Base-by-base conservation (phyloP, 371 early-diverging fungal species). In the Mucor plumbeus region DNA sequence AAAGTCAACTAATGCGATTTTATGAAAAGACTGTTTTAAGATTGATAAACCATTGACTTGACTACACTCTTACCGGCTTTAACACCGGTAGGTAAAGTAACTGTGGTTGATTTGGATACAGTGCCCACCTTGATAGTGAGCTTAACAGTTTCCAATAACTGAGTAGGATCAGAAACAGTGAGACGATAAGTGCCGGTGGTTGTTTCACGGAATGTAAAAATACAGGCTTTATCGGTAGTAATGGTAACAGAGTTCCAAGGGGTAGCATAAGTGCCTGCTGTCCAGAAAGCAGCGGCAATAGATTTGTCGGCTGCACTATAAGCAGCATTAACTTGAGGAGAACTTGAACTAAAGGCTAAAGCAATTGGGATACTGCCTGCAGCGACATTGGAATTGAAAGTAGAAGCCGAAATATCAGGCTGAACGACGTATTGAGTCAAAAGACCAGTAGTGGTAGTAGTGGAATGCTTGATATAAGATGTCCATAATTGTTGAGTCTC, bases 201-300 rank as follows among this genome's bases (percentile, higher is more conserved):
- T 7, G 53, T 64, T 48, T 63, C 17, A 3, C 47, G 43, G 21
- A 66, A 43, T 15, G 74, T 15, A 3, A 68, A 9, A 11, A 77
- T 54, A 59, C 65, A 63, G 31, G 68, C 58, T 5, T 50, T 31
- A 38, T 73, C 61, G 11, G 65, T 31, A 11, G 48, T 58, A 11
- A 64, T 17, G 1, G 61, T 64, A 4, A 31, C 53, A 14, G 63
- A 54, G 13, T 59, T 64, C 68, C 72, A 71, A 34, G 75, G 72
- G 0, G 67, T 36, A n/a, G 21, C 36, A 26, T 67, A 72, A 1
- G 53, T 60, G 19, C 72, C 75, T 11, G 69, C 44, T 7, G 72
- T 59, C 75, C 77, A 77, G 35, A 77, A 77, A n/a, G 75, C 75
- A 34, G 66, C 31, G 13, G 65, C 66, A 43, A 71, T 67, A 0